Conservation (phyloP, 2,329 filamentous ascomycete species). For the Paecilomyces fulvus region DNA sequence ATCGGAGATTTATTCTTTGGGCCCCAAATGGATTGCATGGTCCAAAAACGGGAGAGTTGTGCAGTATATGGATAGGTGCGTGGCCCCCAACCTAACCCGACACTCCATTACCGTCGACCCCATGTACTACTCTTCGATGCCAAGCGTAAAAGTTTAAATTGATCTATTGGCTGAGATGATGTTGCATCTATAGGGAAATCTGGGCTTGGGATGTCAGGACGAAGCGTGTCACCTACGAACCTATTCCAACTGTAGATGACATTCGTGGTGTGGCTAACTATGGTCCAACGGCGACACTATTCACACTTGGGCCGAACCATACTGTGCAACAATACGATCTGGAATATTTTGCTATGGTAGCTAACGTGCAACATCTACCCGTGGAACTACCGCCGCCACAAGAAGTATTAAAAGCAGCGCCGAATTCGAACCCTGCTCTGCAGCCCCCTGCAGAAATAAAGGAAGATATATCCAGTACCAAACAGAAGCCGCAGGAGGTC, state of each 20-base stretch:
- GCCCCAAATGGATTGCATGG: constrained; percentile 95
- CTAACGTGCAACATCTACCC: constrained; percentile 78
- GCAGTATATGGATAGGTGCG: constrained; percentile 83
- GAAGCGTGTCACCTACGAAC: constrained; percentile 89
- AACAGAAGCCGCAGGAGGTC: constrained; percentile 65
- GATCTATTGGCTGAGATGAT: neutral
- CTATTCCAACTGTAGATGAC: constrained; percentile 74
- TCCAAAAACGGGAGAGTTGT: constrained; percentile 96
- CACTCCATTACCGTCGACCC: constrained; percentile 2
- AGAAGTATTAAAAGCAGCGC: constrained; percentile 46
- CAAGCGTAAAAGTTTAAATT: neutral
- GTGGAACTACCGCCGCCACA: constrained; percentile 73
- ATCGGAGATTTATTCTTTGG: constrained; percentile 62
- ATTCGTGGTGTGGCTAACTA: constrained; percentile 78
- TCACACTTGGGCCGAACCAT: constrained; percentile 79
- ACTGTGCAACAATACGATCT: constrained; percentile 94
- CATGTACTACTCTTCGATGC: neutral
- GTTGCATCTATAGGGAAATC: constrained; percentile 57
- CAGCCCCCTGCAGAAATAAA: constrained; percentile 49
- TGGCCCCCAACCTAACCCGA: constrained; percentile 14
- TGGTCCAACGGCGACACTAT: constrained; percentile 81
- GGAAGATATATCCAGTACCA: constrained; percentile 61
- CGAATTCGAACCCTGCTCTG: constrained; percentile 21
- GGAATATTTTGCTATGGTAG: constrained; percentile 74
- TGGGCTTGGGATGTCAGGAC: constrained; percentile 95